Conservation (phyloP, 768 basidiomycete species). For the Boletus coccyginus region DNA sequence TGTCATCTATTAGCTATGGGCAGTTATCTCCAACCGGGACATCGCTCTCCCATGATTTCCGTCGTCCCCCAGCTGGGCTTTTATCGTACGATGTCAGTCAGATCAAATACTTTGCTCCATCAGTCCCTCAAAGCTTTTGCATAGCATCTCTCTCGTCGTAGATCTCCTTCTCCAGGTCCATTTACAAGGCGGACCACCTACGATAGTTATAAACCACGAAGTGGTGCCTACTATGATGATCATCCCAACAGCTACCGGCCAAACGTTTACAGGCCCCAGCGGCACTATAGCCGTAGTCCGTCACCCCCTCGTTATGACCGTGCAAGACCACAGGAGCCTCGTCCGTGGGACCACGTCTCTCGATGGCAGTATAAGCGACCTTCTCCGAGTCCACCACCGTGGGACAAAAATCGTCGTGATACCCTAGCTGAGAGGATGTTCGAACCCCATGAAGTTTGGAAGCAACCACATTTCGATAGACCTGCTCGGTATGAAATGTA, state of each 20-base stretch:
- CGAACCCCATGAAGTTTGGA: constrained; percentile 74
- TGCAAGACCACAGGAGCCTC: constrained; percentile 38
- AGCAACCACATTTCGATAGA: constrained; percentile 52
- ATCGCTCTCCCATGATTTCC: constrained; percentile 25
- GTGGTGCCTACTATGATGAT: constrained; percentile 38
- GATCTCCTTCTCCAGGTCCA: constrained; percentile 49
- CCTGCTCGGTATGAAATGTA: constrained; percentile 40
- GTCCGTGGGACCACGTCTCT: constrained; percentile 46
- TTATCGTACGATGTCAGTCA: constrained; percentile 33
- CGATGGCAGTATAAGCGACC: constrained; percentile 46
- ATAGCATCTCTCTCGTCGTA: constrained; percentile 36
- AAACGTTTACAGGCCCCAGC: constrained; percentile 35
- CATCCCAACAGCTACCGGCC: constrained; percentile 44
- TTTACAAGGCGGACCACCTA: constrained; percentile 44
- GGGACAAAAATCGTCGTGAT: constrained; percentile 36
- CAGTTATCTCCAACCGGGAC: constrained; percentile 25
- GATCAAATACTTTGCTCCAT: constrained; percentile 16
- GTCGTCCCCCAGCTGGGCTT: constrained; percentile 25
- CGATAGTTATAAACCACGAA: constrained; percentile 51
- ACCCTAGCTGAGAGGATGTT: constrained; percentile 54
- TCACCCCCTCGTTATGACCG: constrained; percentile 52
- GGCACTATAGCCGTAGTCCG: constrained; percentile 43
- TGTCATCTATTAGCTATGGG: constrained; percentile 29
- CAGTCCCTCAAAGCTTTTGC: constrained; percentile 20
- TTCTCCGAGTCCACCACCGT: constrained; percentile 33